Base-by-base conservation (phyloP, 768 basidiomycete species). In the Kwoniella mangroviensis region DNA sequence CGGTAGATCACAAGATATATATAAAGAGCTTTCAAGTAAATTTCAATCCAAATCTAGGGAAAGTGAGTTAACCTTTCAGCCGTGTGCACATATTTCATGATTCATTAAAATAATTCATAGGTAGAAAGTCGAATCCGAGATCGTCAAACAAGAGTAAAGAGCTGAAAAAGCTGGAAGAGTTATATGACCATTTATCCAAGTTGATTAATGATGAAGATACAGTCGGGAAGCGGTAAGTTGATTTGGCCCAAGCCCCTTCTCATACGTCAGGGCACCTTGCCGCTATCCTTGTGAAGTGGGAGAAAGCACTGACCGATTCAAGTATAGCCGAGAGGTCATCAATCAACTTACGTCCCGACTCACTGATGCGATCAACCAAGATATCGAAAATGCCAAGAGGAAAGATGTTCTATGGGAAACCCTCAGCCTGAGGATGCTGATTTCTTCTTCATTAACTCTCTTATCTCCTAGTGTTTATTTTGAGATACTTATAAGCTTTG, bases 21-120 rank as follows among this genome's bases (percentile, higher is more conserved):
- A 45, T 42, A 67, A 59, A 40, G 65, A 59, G 5, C 5, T 67
- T 21, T 49, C 55, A n/a, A 21, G n/a, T n/a, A 52, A 51, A 52
- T 49, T 52, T 45, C 65, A 58, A 15, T 42, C 10, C 17, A 51
- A 58, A 24, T 49, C 10, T 26, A 51, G 49, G 43, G 49, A 49
- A 60, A 43, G 65, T 59, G 42, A 34, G 65, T 49, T 19, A 1
- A 34, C 34, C 5, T 34, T 28, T 17, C 34, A n/a, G n/a, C n/a
- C n/a, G n/a, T n/a, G n/a, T n/a, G n/a, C n/a, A n/a, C n/a, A n/a
- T n/a, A n/a, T n/a, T n/a, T n/a, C n/a, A n/a, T n/a, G n/a, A n/a
- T n/a, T n/a, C n/a, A 61, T 5, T 41, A 10, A 41, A 12, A 22
- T 19, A 6, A 2, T 6, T 49, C 4, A 13, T 42, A 65, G 64